These are phyloP conservation scores for Geotrichum europaeum DNA, from an alignment of 1,139 yeast genomes.

Conservation along the genomic window DNA sequence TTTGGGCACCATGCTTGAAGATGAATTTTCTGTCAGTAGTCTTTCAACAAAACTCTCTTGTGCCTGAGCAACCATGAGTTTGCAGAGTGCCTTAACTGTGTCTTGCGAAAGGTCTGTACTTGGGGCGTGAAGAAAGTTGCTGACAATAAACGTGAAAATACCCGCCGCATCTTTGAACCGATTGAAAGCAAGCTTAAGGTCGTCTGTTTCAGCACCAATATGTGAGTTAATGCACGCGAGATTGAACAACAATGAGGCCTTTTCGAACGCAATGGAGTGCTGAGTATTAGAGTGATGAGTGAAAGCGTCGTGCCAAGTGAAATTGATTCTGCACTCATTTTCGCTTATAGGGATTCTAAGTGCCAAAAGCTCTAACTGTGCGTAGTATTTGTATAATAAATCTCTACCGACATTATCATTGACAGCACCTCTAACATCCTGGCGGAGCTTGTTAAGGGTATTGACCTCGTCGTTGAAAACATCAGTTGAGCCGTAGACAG, in stretches of 20 bases:
- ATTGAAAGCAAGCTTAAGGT: constrained; percentile 55
- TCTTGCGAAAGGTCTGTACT: constrained; percentile 68
- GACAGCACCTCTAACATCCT: constrained; percentile 50
- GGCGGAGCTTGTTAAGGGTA: constrained; percentile 54
- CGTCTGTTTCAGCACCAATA: constrained; percentile 44
- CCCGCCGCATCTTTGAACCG: constrained; percentile 76
- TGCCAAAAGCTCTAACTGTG: constrained; percentile 75
- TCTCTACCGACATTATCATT: constrained; percentile 40
- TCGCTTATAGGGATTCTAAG: constrained; percentile 63
- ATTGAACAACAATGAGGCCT: constrained; percentile 78
- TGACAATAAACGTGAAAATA: constrained; percentile 62
- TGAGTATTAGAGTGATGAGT: constrained; percentile 51
- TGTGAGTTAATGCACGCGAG: constrained; percentile 53
- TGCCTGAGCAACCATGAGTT: constrained; percentile 75
- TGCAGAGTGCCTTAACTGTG: constrained; percentile 58
- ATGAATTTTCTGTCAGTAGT: constrained; percentile 42
- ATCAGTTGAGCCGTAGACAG: constrained; percentile 57
- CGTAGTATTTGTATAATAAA: constrained; percentile 65
- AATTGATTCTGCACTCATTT: constrained; percentile 53
- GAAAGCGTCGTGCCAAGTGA: constrained; percentile 79
- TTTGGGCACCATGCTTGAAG: constrained; percentile 63
- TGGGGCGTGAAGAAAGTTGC: constrained; percentile 87
- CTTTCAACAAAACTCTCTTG: constrained; percentile 76
- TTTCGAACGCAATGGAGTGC: constrained; percentile 75
- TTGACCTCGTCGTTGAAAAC: constrained; percentile 55